These are phyloP conservation scores for Pascua sp. DNA, from an alignment of 1,284 basidiomycete genomes.

Conservation along the genomic window DNA sequence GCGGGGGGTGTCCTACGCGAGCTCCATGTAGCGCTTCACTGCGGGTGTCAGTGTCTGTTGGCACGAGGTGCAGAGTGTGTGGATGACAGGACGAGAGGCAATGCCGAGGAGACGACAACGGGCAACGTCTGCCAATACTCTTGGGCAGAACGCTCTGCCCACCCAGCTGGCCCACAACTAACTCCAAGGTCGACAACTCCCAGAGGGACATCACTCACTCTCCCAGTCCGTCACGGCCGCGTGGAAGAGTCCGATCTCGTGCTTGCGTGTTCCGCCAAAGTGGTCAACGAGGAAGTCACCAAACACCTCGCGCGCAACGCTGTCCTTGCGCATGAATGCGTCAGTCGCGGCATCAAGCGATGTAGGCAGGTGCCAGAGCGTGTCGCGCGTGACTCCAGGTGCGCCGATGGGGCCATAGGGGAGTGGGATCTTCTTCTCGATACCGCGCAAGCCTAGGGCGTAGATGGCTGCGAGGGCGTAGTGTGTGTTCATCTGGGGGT, in stretches of 20 bases:
- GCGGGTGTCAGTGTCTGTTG: not conserved
- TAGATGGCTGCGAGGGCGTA: slow-evolving; percentile 83
- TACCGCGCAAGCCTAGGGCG: slow-evolving; percentile 78
- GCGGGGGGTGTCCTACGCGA: slow-evolving; percentile 54
- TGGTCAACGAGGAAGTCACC: slow-evolving; percentile 90
- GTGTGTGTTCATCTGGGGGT: slow-evolving; percentile 66
- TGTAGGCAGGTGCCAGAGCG: slow-evolving; percentile 66
- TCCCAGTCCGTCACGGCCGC: slow-evolving; percentile 92
- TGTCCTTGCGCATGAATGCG: slow-evolving; percentile 70
- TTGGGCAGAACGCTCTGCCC: too few species aligned
- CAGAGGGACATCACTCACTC: slow-evolving; percentile 55
- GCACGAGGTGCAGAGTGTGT: too few species aligned
- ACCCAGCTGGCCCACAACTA: not conserved
- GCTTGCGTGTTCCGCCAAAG: slow-evolving; percentile 83
- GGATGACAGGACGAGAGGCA: too few species aligned
- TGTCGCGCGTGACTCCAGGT: slow-evolving; percentile 43
- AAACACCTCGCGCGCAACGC: slow-evolving; percentile 79
- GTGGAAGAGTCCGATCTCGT: slow-evolving; percentile 82
- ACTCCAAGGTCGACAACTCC: not conserved
- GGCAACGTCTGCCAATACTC: too few species aligned
- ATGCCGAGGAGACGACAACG: too few species aligned
- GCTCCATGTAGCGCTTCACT: slow-evolving; percentile 83
- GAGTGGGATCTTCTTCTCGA: slow-evolving; percentile 68
- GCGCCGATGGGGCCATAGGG: slow-evolving; percentile 65
- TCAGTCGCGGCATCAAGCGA: slow-evolving; percentile 75